phyloP scores from a whole-genome alignment of 768 basidiomycete species.

The Xerocomus spinulosus region DNA sequence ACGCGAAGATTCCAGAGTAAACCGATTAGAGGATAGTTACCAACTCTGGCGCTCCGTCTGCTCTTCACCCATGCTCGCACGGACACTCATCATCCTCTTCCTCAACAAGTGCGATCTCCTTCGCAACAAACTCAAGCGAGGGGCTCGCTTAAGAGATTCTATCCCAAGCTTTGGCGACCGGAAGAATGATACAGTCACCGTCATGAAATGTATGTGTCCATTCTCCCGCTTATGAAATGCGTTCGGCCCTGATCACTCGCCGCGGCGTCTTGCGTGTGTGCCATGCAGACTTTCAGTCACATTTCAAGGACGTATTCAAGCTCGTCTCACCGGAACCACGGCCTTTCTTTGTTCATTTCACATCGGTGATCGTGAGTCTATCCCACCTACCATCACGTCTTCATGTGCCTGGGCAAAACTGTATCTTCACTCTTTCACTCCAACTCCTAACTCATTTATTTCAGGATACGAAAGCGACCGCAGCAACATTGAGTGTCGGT shows the following conservation, averaged over 20 bases:
- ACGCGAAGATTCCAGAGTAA: slow-evolving; percentile 63
- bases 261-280: background rate
- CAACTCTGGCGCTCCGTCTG: slow-evolving; percentile 75
- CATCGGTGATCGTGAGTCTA: slow-evolving; percentile 67
- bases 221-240: background rate
- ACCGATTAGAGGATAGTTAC: slow-evolving; percentile 73
- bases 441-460: slow-evolving; percentile 7
- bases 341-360: slow-evolving; percentile 68
- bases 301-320: slow-evolving; percentile 71
- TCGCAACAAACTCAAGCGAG: slow-evolving; percentile 65
- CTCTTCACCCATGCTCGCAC: slow-evolving; percentile 56
- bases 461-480: slow-evolving; percentile 73
- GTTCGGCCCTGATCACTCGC: slow-evolving; percentile 8
- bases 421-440: background rate
- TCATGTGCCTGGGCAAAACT: slow-evolving; percentile 6
- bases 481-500: slow-evolving; percentile 66
- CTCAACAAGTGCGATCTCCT: slow-evolving; percentile 72
- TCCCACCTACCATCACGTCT: background rate
- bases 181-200: slow-evolving; percentile 64
- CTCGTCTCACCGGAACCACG: slow-evolving; percentile 59
- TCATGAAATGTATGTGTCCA: slow-evolving; percentile 60
- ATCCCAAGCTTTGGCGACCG: slow-evolving; percentile 73
- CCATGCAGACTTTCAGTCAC: slow-evolving; percentile 65
- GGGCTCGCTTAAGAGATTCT: slow-evolving; percentile 59
- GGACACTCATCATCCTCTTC: slow-evolving; percentile 50